phyloP scores from a whole-genome alignment of 2,329 filamentous ascomycete genomes.

The Laburnicola sp. region DNA sequence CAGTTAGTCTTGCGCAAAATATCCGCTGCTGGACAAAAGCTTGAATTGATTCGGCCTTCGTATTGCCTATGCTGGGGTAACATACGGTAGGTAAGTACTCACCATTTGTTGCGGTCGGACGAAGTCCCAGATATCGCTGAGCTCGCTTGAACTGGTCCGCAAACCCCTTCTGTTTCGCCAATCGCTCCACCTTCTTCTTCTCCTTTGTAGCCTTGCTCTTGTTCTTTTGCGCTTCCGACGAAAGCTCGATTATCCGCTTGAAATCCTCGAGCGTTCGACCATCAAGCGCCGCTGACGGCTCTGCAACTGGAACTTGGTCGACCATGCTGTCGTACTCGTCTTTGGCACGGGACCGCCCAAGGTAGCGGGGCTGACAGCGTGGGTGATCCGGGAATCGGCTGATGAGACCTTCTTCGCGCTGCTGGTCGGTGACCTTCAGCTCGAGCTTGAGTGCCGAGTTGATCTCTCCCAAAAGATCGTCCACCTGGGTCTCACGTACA shows the following conservation, averaged over 20 bases:
- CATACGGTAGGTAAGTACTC: slow-evolving; percentile 1
- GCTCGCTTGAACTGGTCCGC: slow-evolving; percentile 62
- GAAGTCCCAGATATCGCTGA: slow-evolving; percentile 72
- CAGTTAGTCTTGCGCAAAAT: background rate
- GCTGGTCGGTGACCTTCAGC: slow-evolving; percentile 62
- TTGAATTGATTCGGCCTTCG: background rate
- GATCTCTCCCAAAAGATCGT: slow-evolving; percentile 65
- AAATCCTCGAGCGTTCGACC: slow-evolving; percentile 53
- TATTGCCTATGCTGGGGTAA: background rate
- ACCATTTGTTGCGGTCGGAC: slow-evolving; percentile 38
- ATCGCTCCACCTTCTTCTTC: slow-evolving; percentile 55
- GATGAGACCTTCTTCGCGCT: slow-evolving; percentile 59
- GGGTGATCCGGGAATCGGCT: slow-evolving; percentile 64
- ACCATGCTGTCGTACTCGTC: slow-evolving; percentile 49
- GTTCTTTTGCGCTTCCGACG: slow-evolving; percentile 55
- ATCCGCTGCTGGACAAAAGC: no score
- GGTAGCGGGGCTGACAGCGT: slow-evolving; percentile 67
- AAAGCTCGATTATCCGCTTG: slow-evolving; percentile 57
- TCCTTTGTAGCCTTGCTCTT: slow-evolving; percentile 54
- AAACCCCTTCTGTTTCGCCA: slow-evolving; percentile 57
- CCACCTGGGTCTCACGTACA: slow-evolving; percentile 67
- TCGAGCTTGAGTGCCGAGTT: slow-evolving; percentile 59
- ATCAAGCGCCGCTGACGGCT: slow-evolving; percentile 31
- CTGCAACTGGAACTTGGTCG: slow-evolving; percentile 19
- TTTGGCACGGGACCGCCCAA: slow-evolving; percentile 60